Evolutionary conservation across 495 filamentous ascomycete genomes (phyloP).

Genomic region (Xylaria intraflava): DNA sequence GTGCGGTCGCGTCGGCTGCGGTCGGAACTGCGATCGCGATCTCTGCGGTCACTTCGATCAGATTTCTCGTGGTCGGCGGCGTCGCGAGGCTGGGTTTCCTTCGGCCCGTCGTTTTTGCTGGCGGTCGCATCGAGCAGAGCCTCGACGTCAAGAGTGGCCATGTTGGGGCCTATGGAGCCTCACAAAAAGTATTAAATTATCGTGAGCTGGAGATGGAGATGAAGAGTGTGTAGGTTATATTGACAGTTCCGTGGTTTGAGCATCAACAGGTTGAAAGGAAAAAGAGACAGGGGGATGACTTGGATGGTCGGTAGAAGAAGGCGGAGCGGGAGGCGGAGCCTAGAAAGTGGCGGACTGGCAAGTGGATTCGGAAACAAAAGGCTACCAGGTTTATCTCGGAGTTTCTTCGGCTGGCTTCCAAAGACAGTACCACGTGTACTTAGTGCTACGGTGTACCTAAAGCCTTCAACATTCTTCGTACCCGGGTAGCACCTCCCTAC

Average conservation of each 20-base stretch:
- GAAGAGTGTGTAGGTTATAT: background rate
- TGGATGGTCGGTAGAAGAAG: conserved; percentile 1
- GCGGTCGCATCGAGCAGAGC: conserved; percentile 89
- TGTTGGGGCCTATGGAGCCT: conserved; percentile 32
- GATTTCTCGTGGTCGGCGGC: conserved; percentile 23
- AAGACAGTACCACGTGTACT: background rate
- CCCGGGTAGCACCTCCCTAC: too few species aligned
- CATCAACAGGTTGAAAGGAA: background rate
- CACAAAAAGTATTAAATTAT: conserved; percentile 7
- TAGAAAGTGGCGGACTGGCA: conserved; percentile 7
- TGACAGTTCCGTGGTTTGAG: background rate
- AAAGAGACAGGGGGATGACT: background rate
- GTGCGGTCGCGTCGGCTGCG: conserved; percentile 52
- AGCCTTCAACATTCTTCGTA: too few species aligned
- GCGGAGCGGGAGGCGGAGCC: background rate
- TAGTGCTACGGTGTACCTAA: too few species aligned
- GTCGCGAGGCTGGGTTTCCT: conserved; percentile 34
- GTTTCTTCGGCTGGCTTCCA: background rate
- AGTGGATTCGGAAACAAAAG: background rate
- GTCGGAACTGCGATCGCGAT: conserved; percentile 47
- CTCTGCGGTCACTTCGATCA: conserved; percentile 28
- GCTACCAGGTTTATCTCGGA: background rate
- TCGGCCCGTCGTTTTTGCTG: conserved; percentile 43
- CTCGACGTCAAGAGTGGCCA: conserved; percentile 92
- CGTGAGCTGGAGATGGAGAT: conserved; percentile 5